phyloP scores from a whole-genome alignment of 192 early-diverging fungal genomes.

The Coemansia sp. region DNA sequence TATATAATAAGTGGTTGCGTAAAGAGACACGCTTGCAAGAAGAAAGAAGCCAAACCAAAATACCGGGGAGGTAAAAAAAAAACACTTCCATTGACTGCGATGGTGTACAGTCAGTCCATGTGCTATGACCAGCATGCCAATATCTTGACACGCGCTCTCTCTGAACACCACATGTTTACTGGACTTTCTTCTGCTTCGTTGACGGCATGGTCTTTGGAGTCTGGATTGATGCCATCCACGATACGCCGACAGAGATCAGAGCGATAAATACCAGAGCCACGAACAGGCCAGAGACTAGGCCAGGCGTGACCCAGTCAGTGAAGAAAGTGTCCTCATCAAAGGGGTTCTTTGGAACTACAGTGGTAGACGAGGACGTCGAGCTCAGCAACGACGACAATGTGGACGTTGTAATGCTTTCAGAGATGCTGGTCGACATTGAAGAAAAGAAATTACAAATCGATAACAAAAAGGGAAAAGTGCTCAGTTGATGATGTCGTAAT shows the following conservation, averaged over 20 bases:
- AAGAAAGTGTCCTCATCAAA: constrained; percentile 53
- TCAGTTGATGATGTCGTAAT: too few relatives aligned
- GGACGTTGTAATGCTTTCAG: constrained; percentile 15
- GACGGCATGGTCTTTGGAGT: constrained; percentile 52
- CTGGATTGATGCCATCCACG: constrained; percentile 51
- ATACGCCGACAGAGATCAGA: constrained; percentile 43
- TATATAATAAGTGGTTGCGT: not conserved
- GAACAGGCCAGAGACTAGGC: constrained; percentile 47
- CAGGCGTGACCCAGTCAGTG: constrained; percentile 56
- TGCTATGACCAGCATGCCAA: not conserved
- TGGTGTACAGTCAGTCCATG: not conserved
- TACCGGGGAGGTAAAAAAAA: not conserved
- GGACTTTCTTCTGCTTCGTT: constrained; percentile 49
- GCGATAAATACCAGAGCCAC: constrained; percentile 37
- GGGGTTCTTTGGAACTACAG: constrained; percentile 13
- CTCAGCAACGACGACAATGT: not conserved
- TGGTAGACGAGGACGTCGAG: constrained; percentile 16
- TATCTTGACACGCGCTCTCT: not conserved
- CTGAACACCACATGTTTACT: constrained; percentile 17
- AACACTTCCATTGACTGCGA: not conserved
- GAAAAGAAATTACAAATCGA: not conserved
- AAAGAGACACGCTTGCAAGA: not conserved
- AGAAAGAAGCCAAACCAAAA: not conserved
- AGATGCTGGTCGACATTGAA: constrained; percentile 16
- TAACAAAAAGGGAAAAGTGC: not conserved